Evolutionary conservation across 805 yeast species (phyloP), one percentile per base, ranked within the genome.

Genomic region (Suhomyces vadensis): DNA sequence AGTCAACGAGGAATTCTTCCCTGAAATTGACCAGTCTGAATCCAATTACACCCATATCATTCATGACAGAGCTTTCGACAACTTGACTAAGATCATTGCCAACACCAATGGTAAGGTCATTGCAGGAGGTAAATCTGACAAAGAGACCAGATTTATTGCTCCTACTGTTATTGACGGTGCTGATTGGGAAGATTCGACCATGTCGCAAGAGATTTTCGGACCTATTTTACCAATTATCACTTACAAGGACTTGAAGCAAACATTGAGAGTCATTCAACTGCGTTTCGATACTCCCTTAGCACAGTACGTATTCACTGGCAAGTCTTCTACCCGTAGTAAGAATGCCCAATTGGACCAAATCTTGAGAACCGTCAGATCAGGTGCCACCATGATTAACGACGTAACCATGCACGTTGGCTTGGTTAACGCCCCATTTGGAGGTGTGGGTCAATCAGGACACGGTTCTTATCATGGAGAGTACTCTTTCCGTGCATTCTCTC

Each of bases 361-460:
- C 47, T 64, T 75, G 45, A 60, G 65, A 3, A 56, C 70, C 7
- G 67, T 88, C 19, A 77, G 95, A 57, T 83, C 94, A 0, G 97
- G 97, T 21, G 85, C 79, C 3, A 69, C 81, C 10, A 61, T 80
- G 37, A 69, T 87, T 48, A 88, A 89, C 58, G 97, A 90, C 52
- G 74, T 82, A 0, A 41, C 88, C 38, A 48, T 87, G 55, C 95
- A 89, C 50, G 88, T 79, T 35, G 91, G 81, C 1, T 73, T 85
- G 42, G 46, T 73, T 5, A 73, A 74, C 39, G 79, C 87, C 3
- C 97, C 97, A 20, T 92, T 91, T 65, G 98, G 98, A 25, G 98
- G 98, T 19, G 68, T 91, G 44, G 97, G 97, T 10, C 60, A 60
- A 11, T 87, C 96, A 0, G 98, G 98, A 1, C 69, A 71, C 46